Evolutionary conservation across 345 rosid species (phyloP).

Genomic region (Diplotaxis tenuifolia): DNA sequence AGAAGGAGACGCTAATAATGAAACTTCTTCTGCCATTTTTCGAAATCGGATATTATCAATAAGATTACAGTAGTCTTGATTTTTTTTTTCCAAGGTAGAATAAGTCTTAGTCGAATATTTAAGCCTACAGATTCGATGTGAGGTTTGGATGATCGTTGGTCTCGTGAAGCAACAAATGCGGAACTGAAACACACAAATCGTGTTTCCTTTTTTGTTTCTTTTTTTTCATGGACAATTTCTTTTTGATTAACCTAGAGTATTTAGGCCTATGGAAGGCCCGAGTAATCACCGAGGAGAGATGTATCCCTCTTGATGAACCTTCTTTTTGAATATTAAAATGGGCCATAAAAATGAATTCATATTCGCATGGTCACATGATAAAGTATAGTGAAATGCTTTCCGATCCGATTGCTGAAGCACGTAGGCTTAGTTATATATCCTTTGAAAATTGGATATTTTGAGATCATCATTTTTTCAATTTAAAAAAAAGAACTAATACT

Average conservation of each 20-base stretch:
- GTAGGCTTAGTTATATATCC: too few species aligned
- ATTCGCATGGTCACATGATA: too few species aligned
- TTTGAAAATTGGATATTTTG: too few species aligned
- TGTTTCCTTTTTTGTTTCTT: neutral
- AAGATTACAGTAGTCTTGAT: neutral
- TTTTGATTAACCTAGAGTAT: neutral
- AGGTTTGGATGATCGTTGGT: neutral
- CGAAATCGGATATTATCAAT: neutral
- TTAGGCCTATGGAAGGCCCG: too few species aligned
- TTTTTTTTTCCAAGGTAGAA: neutral
- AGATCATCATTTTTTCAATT: too few species aligned
- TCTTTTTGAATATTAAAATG: too few species aligned
- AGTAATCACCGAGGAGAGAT: too few species aligned
- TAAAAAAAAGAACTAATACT: too few species aligned
- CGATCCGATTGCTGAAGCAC: too few species aligned
- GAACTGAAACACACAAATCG: neutral
- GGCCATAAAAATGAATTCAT: too few species aligned
- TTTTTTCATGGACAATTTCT: neutral
- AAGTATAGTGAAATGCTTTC: too few species aligned
- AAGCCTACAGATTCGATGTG: neutral
- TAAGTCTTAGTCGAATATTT: neutral
- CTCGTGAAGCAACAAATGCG: constrained; percentile 5
- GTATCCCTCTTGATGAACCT: too few species aligned
- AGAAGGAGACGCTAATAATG: neutral
- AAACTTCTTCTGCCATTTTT: constrained; percentile 22